Conservation (phyloP, 2,329 filamentous ascomycete species). For the Alternaria angustiovoidea region DNA sequence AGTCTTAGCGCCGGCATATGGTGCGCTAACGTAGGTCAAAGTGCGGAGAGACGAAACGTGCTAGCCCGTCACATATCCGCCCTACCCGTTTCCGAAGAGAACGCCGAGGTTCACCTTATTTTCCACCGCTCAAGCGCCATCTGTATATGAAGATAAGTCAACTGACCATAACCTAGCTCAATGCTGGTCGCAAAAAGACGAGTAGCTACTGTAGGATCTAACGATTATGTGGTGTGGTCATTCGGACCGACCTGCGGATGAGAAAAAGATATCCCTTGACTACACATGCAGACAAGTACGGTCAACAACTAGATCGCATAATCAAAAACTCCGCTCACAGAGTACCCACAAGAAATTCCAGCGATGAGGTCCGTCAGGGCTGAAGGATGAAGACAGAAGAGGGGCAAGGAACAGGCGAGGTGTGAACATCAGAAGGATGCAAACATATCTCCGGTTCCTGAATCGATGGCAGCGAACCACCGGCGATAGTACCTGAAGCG, state of each 20-base stretch:
- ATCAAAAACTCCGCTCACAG: not conserved
- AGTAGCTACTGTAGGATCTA: not conserved
- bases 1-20: slow-evolving; percentile 5
- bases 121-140: slow-evolving; percentile 95
- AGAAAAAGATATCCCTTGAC: not conserved
- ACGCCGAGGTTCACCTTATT: slow-evolving; percentile 57
- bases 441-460: not conserved
- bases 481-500: not conserved
- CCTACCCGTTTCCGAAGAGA: slow-evolving; percentile 5
- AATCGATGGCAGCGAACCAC: not conserved
- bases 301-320: not conserved
- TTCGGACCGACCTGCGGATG: not conserved
- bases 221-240: not conserved
- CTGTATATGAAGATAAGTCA: slow-evolving; percentile 98
- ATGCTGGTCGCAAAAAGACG: not conserved
- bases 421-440: not conserved
- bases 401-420: not conserved
- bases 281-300: not conserved
- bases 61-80: not conserved
- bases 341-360: not conserved
- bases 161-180: slow-evolving; percentile 61
- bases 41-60: slow-evolving; percentile 6
- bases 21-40: not conserved
- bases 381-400: not conserved
- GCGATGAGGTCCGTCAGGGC: not conserved